Percentiles rank a stretch among this genome's conserved stretches.
Conservation (phyloP, 1,139 yeast genomes). For the Hyphopichia fennica region DNA sequence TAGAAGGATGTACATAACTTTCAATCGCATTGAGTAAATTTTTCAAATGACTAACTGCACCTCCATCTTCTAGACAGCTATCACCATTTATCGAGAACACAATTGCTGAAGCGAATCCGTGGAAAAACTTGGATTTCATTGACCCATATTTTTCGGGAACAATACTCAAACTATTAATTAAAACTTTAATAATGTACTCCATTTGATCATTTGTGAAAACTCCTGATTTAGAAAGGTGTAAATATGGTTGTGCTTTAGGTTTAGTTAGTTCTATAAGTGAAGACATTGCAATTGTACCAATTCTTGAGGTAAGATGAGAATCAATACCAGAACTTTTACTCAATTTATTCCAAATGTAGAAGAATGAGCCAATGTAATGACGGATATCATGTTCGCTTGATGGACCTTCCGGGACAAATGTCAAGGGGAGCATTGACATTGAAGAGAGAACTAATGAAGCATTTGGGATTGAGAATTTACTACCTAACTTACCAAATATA, state of each 20-base stretch:
- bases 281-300: slow-evolving; percentile 62
- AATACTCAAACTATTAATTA: slow-evolving; percentile 55
- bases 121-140: slow-evolving; percentile 44
- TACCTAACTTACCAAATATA: slow-evolving; percentile 37
- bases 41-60: slow-evolving; percentile 53
- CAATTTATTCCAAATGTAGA: slow-evolving; percentile 72
- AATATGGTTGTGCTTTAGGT: slow-evolving; percentile 10
- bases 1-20: slow-evolving; percentile 91
- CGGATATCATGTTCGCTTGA: slow-evolving; percentile 42
- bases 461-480: slow-evolving; percentile 57
- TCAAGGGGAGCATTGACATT: slow-evolving; percentile 53
- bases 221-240: slow-evolving; percentile 46
- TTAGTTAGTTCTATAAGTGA: slow-evolving; percentile 36
- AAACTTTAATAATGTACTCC: slow-evolving; percentile 54
- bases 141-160: slow-evolving; percentile 41
- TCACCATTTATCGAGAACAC: slow-evolving; percentile 65
- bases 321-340: slow-evolving; percentile 62
- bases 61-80: slow-evolving; percentile 35
- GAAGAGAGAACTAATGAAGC: slow-evolving; percentile 60
- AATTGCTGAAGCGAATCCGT: slow-evolving; percentile 63
- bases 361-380: slow-evolving; percentile 62
- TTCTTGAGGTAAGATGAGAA: slow-evolving; percentile 61
- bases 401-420: slow-evolving; percentile 22
- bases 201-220: slow-evolving; percentile 64
- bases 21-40: slow-evolving; percentile 68